Evolutionary conservation across 352 stramenopile species (phyloP).

Genomic region (Poterioochromonas sp.): DNA sequence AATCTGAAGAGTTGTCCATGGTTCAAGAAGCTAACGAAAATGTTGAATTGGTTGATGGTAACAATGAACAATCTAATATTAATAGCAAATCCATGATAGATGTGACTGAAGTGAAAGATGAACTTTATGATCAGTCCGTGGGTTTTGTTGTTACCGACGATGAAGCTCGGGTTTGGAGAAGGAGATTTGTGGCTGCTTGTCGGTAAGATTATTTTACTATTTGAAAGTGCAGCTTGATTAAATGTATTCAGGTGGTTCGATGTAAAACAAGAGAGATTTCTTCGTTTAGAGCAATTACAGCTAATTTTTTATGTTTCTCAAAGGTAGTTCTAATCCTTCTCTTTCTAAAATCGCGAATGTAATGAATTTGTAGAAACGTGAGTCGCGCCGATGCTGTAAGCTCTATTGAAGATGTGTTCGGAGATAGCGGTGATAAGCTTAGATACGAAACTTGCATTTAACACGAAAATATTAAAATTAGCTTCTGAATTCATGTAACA

Average conservation of each 20-base stretch:
- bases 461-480: too few relatives aligned
- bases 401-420: not conserved
- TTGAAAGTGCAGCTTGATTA: not conserved
- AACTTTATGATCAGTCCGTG: not conserved
- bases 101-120: not conserved
- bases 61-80: not conserved
- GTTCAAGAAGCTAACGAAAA: not conserved
- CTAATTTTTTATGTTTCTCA: not conserved
- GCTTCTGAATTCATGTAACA: too few relatives aligned
- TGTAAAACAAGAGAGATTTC: not conserved
- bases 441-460: not conserved
- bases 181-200: not conserved
- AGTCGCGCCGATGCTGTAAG: not conserved
- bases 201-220: not conserved
- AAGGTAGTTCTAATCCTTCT: not conserved
- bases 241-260: not conserved
- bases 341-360: not conserved
- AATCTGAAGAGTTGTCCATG: not conserved
- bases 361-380: not conserved
- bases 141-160: not conserved
- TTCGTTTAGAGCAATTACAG: not conserved
- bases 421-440: not conserved
- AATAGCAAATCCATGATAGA: not conserved
- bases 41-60: not conserved
- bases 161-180: not conserved